Evolutionary conservation across 768 basidiomycete species (phyloP).

Genomic region (Russula sp.): DNA sequence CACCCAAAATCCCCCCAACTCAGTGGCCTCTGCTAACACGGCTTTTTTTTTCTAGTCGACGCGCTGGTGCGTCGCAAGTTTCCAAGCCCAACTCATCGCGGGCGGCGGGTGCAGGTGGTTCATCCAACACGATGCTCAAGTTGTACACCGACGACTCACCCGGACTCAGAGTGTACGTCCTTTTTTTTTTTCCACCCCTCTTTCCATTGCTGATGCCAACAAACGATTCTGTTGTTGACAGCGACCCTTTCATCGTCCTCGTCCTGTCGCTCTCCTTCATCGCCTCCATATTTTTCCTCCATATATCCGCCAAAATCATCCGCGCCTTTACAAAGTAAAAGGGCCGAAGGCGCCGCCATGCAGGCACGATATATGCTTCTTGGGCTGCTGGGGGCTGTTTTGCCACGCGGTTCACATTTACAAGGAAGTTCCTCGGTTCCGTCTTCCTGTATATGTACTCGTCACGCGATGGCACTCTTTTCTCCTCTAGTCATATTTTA

Average conservation of each 20-base stretch:
- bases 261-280: conserved; percentile 95
- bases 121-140: conserved; percentile 97
- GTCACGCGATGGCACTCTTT: not conserved
- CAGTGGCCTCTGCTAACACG: not conserved
- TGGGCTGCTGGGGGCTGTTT: not conserved
- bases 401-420: not conserved
- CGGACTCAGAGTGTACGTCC: conserved; percentile 94
- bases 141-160: conserved; percentile 98
- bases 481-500: not conserved
- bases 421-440: not conserved
- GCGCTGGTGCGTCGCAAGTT: conserved; percentile 58
- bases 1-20: not conserved
- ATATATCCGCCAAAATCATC: conserved; percentile 93
- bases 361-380: not conserved
- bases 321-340: conserved; percentile 57
- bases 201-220: not conserved
- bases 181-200: not conserved
- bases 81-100: conserved; percentile 79
- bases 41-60: conserved; percentile 53
- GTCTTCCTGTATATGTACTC: not conserved
- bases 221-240: conserved; percentile 28
- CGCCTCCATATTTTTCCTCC: conserved; percentile 97
- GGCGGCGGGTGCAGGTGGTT: conserved; percentile 92
- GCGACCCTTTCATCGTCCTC: conserved; percentile 95
- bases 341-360: not conserved